Base-by-base conservation (phyloP, 768 basidiomycete species). In the Boletellus emodensis region DNA sequence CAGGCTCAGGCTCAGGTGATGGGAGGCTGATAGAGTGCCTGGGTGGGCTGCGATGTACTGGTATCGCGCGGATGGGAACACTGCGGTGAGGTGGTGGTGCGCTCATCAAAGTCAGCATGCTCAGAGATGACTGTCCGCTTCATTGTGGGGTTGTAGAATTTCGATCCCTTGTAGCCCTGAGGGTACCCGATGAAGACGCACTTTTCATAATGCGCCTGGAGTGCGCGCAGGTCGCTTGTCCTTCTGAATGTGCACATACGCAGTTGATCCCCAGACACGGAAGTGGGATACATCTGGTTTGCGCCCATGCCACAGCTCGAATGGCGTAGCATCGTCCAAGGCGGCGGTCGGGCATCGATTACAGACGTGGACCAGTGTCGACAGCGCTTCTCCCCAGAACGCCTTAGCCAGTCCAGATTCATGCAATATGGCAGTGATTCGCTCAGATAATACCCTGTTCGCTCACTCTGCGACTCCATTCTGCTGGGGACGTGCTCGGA, bases 211-310 rank as follows among this genome's bases (percentile, higher is more conserved):
- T 42, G 41, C 1, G 41, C 20, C 1, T 32, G 15, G 4, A 42
- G 28, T 24, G 35, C 35, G 17, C 5, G 20, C 20, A 20, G 20
- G 0, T 5, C 12, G 24, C 15, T 46, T 46, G 36, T 46, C 44
- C 35, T 46, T 24, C 36, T 46, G 44, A 1, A 46, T n/a, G n/a
- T 46, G 22, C 35, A 46, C 35, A 46, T 46, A 46, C 2, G 36
- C 20, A 26, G 36, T 53, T 18, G 41, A 53, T 8, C 54, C 54
- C 32, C 36, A 56, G 2, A 56, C 55, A 4, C 54, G 10, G 0
- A 56, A 28, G 42, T 56, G 47, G 0, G 51, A 46, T 2, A 56
- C 15, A 34, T 49, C 39, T 0, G 51, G 54, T 20, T 49, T 48
- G 1, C n/a, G 20, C 0, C 51, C 54, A 56, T 56, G 46, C 32